Evolutionary conservation across 805 yeast genomes (phyloP).

Genomic region (Zygosaccharomyces lentus): DNA sequence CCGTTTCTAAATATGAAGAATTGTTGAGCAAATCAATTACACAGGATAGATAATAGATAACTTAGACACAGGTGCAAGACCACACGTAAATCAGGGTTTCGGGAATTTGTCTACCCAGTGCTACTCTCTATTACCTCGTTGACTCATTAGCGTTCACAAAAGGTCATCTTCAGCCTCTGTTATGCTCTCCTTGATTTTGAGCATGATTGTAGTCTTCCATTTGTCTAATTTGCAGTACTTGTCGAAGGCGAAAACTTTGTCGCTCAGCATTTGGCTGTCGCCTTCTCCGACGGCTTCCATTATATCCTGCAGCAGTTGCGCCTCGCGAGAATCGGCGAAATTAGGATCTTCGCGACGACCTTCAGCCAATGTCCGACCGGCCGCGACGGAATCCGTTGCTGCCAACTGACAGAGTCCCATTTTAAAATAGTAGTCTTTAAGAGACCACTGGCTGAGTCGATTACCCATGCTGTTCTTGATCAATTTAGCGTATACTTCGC

Average conservation of each 20-base stretch:
- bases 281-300: slow-evolving; percentile 74
- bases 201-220: slow-evolving; percentile 79
- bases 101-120: not conserved
- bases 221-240: slow-evolving; percentile 85
- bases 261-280: slow-evolving; percentile 71
- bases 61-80: too few species aligned
- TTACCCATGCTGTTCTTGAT: slow-evolving; percentile 73
- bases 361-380: slow-evolving; percentile 62
- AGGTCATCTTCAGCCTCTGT: slow-evolving; percentile 69
- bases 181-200: slow-evolving; percentile 73
- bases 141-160: slow-evolving; percentile 13
- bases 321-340: slow-evolving; percentile 72
- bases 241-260: slow-evolving; percentile 75
- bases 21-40: not conserved
- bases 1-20: too few species aligned
- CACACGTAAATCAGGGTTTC: not conserved
- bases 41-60: not conserved
- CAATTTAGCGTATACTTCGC: slow-evolving; percentile 69
- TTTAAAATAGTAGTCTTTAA: slow-evolving; percentile 88
- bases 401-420: slow-evolving; percentile 80
- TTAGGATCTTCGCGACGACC: slow-evolving; percentile 68
- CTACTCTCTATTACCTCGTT: not conserved
- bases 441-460: slow-evolving; percentile 78
- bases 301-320: slow-evolving; percentile 58
- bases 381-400: slow-evolving; percentile 81